These are phyloP conservation scores for Tolypocladium capitatum DNA, from an alignment of 2,329 filamentous ascomycete genomes.

Conservation along the genomic window DNA sequence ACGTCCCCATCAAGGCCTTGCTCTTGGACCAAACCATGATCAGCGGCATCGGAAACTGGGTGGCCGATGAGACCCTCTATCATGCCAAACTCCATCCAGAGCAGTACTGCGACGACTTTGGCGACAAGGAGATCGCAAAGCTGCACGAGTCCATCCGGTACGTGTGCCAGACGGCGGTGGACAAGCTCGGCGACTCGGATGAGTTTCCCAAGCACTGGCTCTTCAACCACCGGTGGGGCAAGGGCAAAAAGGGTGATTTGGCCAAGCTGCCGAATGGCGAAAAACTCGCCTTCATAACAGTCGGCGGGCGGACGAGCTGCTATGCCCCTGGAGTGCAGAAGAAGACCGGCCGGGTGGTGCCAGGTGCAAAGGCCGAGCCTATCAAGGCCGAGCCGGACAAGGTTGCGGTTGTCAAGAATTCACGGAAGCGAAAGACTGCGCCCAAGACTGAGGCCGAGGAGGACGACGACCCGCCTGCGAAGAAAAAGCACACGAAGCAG, in stretches of 20 bases:
- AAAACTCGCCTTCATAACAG: conserved; percentile 73
- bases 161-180: conserved; percentile 69
- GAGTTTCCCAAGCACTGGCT: conserved; percentile 81
- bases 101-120: conserved; percentile 78
- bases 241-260: conserved; percentile 62
- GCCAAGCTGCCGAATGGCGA: conserved; percentile 68
- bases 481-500: conserved; percentile 11
- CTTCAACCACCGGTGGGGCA: conserved; percentile 80
- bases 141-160: conserved; percentile 63
- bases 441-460: conserved; percentile 11
- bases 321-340: conserved; percentile 78
- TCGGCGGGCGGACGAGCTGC: conserved; percentile 83
- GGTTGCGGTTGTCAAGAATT: conserved; percentile 7
- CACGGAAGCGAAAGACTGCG: conserved; percentile 11
- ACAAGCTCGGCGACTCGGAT: conserved; percentile 66
- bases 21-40: conserved; percentile 80
- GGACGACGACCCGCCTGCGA: conserved; percentile 11
- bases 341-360: conserved; percentile 42
- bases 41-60: conserved; percentile 94
- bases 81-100: conserved; percentile 83
- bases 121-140: conserved; percentile 52
- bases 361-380: conserved; percentile 30
- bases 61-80: conserved; percentile 87
- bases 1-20: conserved; percentile 78
- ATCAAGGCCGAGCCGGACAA: conserved; percentile 14